Evolutionary conservation across 768 basidiomycete species (phyloP).

Genomic region (Leccinum barrowsii): DNA sequence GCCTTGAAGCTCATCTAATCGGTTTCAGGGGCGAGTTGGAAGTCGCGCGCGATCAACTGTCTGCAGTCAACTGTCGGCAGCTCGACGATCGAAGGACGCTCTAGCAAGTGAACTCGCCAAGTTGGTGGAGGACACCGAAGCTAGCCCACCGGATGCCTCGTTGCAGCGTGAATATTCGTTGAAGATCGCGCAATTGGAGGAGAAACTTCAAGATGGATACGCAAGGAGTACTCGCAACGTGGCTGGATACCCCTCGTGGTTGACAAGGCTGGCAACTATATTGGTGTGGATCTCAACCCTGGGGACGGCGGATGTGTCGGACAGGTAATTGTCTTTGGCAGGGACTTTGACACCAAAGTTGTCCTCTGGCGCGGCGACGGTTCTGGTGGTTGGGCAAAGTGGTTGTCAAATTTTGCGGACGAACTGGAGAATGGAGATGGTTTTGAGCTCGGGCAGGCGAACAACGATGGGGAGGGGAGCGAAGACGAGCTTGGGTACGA

Average conservation of each 20-base stretch:
- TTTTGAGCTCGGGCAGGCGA: slow-evolving; percentile 66
- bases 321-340: slow-evolving; percentile 97
- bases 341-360: slow-evolving; percentile 97
- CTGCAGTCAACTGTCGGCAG: slow-evolving; percentile 39
- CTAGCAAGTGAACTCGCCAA: slow-evolving; percentile 65
- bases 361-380: slow-evolving; percentile 93
- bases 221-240: slow-evolving; percentile 83
- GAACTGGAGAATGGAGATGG: slow-evolving; percentile 90
- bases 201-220: slow-evolving; percentile 76
- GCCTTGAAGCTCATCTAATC: slow-evolving; percentile 61
- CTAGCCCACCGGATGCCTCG: slow-evolving; percentile 51
- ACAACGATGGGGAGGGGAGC: slow-evolving; percentile 62
- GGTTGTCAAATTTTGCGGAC: slow-evolving; percentile 88
- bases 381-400: slow-evolving; percentile 89
- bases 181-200: slow-evolving; percentile 60
- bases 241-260: slow-evolving; percentile 96
- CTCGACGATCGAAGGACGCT: slow-evolving; percentile 60
- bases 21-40: slow-evolving; percentile 50
- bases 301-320: slow-evolving; percentile 70
- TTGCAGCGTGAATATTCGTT: slow-evolving; percentile 62
- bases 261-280: slow-evolving; percentile 94
- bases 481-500: slow-evolving; percentile 87
- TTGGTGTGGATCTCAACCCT: slow-evolving; percentile 93
- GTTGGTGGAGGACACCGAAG: slow-evolving; percentile 58
- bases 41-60: slow-evolving; percentile 41